These are phyloP conservation scores for Ustilago trichophora DNA, from an alignment of 1,284 basidiomycete species.

Conservation along the genomic window DNA sequence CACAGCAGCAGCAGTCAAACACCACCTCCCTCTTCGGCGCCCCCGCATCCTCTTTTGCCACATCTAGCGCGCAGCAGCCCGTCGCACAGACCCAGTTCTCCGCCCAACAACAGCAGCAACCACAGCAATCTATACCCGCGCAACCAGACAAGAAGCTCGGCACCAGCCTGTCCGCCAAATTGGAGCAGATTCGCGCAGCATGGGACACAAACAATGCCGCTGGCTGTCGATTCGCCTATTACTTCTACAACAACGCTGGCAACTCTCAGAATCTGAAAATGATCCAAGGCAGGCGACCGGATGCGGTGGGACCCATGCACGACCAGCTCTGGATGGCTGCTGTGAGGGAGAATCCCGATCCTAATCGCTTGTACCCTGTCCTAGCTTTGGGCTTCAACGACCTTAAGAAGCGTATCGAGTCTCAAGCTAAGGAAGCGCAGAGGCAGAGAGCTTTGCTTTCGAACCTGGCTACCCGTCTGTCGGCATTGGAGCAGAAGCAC, in stretches of 20 bases:
- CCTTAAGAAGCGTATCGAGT: conserved; percentile 54
- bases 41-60: conserved; percentile 22
- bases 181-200: conserved; percentile 58
- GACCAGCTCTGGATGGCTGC: conserved; percentile 61
- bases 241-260: conserved; percentile 60
- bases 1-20: conserved; percentile 16
- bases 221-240: conserved; percentile 59
- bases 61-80: conserved; percentile 23
- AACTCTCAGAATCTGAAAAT: conserved; percentile 47
- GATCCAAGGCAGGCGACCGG: conserved; percentile 51
- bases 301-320: conserved; percentile 60
- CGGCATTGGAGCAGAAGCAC: conserved; percentile 55
- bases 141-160: conserved; percentile 58
- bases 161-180: conserved; percentile 37
- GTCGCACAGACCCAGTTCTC: conserved; percentile 27
- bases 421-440: conserved; percentile 51
- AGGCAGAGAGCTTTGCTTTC: conserved; percentile 49
- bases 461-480: conserved; percentile 33
- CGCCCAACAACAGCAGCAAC: conserved; percentile 2
- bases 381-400: conserved; percentile 63
- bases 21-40: conserved; percentile 32
- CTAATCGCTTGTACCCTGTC: conserved; percentile 60
- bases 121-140: conserved; percentile 1
- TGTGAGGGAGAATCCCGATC: conserved; percentile 61
- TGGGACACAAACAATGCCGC: conserved; percentile 60